Conservation (phyloP, 768 basidiomycete species). For the Psilocybe cubensis region DNA sequence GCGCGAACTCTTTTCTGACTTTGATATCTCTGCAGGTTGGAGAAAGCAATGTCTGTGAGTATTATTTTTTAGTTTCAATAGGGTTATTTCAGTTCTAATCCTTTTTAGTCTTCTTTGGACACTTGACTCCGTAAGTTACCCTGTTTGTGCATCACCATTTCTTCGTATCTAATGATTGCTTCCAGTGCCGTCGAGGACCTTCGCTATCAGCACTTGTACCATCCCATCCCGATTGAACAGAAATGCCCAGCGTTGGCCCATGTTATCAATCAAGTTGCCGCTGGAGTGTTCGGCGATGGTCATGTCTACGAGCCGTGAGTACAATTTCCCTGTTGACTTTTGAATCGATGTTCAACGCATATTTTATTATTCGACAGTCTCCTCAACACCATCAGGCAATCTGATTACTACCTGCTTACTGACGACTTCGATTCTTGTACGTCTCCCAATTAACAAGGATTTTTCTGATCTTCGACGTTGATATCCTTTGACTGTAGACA, state of each 20-base stretch:
- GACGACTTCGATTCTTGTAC: conserved; percentile 95
- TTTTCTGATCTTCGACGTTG: background rate
- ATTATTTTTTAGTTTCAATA: background rate
- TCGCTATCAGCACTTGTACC: conserved; percentile 85
- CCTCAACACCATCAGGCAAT: conserved; percentile 75
- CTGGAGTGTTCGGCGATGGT: conserved; percentile 81
- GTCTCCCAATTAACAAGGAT: conserved; percentile 24
- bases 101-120: conserved; percentile 82
- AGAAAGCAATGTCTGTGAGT: conserved; percentile 89
- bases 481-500: conserved; percentile 48
- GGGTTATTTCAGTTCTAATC: background rate
- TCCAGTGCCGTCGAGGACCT: conserved; percentile 78
- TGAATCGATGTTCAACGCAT: background rate
- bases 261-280: conserved; percentile 77
- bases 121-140: conserved; percentile 68
- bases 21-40: conserved; percentile 46
- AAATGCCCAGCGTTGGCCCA: conserved; percentile 82
- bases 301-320: conserved; percentile 85
- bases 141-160: background rate
- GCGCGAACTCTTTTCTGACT: too few species aligned
- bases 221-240: conserved; percentile 77
- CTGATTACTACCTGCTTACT: conserved; percentile 79
- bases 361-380: conserved; percentile 44
- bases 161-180: background rate
- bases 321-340: background rate